These are phyloP conservation scores for Colletotrichum gigasporum DNA, from an alignment of 2,329 filamentous ascomycete species.

Conservation along the genomic window DNA sequence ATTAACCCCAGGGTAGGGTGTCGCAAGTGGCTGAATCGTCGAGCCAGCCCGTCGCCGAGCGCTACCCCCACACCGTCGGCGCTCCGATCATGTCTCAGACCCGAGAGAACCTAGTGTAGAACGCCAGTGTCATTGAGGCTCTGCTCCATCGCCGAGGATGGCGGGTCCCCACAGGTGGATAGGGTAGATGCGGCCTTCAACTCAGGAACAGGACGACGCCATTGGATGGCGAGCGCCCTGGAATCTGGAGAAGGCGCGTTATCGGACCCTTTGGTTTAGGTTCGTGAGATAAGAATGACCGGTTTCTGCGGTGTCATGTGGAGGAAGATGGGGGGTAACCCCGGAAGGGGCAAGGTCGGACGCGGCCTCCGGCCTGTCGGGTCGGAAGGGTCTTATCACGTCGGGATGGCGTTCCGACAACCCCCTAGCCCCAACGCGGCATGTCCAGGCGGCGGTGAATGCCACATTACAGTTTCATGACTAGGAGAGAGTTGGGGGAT, in stretches of 20 bases:
- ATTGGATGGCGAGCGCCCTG: conserved; percentile 2
- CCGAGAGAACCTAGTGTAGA: not conserved
- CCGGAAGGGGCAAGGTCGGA: conserved; percentile 9
- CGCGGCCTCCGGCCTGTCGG: conserved; percentile 16
- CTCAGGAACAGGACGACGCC: not conserved
- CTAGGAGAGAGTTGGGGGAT: too few relatives aligned
- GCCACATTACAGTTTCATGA: too few relatives aligned
- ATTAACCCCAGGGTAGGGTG: conserved; percentile 13
- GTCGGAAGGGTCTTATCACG: conserved; percentile 9
- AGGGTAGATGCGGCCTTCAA: not conserved
- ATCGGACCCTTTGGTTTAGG: conserved; percentile 3
- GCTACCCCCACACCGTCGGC: not conserved
- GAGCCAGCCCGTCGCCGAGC: conserved; percentile 5
- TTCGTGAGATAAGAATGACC: conserved; percentile 29
- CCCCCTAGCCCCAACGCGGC: not conserved
- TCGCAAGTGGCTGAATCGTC: conserved; percentile 17
- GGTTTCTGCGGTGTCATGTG: not conserved
- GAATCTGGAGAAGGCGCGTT: not conserved
- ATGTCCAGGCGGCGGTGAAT: not conserved
- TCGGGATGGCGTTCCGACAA: conserved; percentile 21
- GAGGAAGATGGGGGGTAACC: not conserved
- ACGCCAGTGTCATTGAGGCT: conserved; percentile 5
- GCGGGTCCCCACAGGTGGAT: conserved; percentile 17
- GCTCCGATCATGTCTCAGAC: conserved; percentile 14
- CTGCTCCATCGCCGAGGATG: not conserved